These are phyloP conservation scores for Termitomyces sp. DNA, from an alignment of 768 basidiomycete genomes.

Conservation along the genomic window DNA sequence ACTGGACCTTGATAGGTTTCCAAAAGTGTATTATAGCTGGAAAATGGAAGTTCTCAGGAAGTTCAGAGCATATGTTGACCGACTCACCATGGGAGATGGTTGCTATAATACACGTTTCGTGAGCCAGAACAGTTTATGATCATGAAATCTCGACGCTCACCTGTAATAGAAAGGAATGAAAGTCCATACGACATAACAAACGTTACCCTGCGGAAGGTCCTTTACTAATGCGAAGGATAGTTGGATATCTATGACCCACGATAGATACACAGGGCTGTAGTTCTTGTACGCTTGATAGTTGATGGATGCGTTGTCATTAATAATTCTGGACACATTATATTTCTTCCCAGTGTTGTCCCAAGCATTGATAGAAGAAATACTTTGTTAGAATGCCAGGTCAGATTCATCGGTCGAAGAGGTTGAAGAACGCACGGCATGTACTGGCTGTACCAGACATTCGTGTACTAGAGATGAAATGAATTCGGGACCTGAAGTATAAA, in stretches of 20 bases:
- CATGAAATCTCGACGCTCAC: slow-evolving; percentile 20
- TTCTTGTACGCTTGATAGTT: slow-evolving; percentile 40
- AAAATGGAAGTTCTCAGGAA: background rate
- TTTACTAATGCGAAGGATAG: background rate
- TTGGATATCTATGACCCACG: slow-evolving; percentile 25
- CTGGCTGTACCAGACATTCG: slow-evolving; percentile 54
- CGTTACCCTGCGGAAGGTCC: slow-evolving; percentile 34
- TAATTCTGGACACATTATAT: slow-evolving; percentile 42
- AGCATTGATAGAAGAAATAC: slow-evolving; percentile 44
- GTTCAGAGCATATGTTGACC: background rate
- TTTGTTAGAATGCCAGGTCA: slow-evolving; percentile 9
- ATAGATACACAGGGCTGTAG: slow-evolving; percentile 46
- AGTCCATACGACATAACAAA: slow-evolving; percentile 57
- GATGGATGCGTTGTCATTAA: slow-evolving; percentile 36
- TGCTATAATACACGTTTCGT: slow-evolving; percentile 20
- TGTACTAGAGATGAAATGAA: slow-evolving; percentile 30
- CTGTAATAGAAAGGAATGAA: slow-evolving; percentile 63
- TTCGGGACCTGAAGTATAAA: slow-evolving; percentile 3
- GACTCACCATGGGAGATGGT: slow-evolving; percentile 42
- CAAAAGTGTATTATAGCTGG: slow-evolving; percentile 51
- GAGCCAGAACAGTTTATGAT: background rate
- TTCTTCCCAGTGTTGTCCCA: slow-evolving; percentile 55
- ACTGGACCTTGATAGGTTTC: slow-evolving; percentile 52
- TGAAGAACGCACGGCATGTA: slow-evolving; percentile 49
- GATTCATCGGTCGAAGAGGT: slow-evolving; percentile 1